Percentiles rank a stretch among this genome's conserved stretches.
Conservation (phyloP, 495 filamentous ascomycete species). For the Xylaria bambusicola region DNA sequence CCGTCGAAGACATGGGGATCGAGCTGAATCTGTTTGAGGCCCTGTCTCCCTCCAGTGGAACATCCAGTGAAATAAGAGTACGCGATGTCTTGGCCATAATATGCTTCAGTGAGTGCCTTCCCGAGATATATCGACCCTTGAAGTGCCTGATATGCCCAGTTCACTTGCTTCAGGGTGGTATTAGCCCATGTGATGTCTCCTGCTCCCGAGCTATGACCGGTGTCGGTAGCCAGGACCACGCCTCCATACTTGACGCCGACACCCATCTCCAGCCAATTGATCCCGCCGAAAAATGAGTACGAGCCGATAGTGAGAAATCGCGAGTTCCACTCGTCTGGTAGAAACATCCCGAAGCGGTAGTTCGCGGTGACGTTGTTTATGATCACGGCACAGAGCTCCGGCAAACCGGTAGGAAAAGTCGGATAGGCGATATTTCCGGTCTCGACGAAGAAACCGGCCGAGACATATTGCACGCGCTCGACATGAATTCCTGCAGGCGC, state of each 20-base stretch:
- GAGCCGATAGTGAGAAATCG: slow-evolving; percentile 41
- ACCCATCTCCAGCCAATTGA: slow-evolving; percentile 56
- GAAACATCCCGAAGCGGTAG: slow-evolving; percentile 55
- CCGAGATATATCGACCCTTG: slow-evolving; percentile 42
- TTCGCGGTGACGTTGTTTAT: slow-evolving; percentile 49
- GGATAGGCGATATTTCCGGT: slow-evolving; percentile 44
- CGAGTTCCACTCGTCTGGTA: slow-evolving; percentile 54
- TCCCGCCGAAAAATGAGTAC: slow-evolving; percentile 51
- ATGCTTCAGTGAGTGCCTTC: slow-evolving; percentile 39
- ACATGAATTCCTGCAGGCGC: slow-evolving; percentile 21
- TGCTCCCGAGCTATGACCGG: slow-evolving; percentile 51
- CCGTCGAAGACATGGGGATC: slow-evolving; percentile 66
- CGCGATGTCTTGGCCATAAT: slow-evolving; percentile 40
- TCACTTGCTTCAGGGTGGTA: slow-evolving; percentile 35
- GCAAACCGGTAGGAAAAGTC: slow-evolving; percentile 41
- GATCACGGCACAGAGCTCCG: slow-evolving; percentile 50
- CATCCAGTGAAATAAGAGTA: slow-evolving; percentile 60
- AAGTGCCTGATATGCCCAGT: slow-evolving; percentile 49
- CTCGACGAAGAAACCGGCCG: slow-evolving; percentile 30
- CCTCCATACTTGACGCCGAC: slow-evolving; percentile 48
- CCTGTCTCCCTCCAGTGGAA: slow-evolving; percentile 62
- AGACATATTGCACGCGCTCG: slow-evolving; percentile 25
- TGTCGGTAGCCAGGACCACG: slow-evolving; percentile 58
- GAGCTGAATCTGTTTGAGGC: slow-evolving; percentile 53
- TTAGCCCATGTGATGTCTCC: slow-evolving; percentile 52